phyloP scores from a whole-genome alignment of 768 basidiomycete genomes.

The Pleurotus citrinopileatus region DNA sequence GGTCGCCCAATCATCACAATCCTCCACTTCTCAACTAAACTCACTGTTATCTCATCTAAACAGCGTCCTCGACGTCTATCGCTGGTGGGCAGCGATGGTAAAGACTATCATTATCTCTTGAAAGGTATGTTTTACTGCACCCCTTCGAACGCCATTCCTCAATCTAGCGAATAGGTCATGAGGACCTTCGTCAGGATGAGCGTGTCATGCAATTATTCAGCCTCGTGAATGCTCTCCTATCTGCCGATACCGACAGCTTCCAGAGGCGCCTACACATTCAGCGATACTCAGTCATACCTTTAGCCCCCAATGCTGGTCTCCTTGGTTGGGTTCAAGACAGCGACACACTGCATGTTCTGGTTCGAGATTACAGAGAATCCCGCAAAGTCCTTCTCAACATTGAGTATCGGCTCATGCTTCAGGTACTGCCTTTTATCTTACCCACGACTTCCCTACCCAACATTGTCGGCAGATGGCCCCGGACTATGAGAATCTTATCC shows the following conservation, averaged over 20 bases:
- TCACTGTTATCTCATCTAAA: slow-evolving; percentile 94
- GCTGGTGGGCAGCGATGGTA: slow-evolving; percentile 86
- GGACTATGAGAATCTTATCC: slow-evolving; percentile 91
- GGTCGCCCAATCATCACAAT: slow-evolving; percentile 84
- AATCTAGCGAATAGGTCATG: slow-evolving; percentile 66
- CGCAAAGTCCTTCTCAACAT: slow-evolving; percentile 96
- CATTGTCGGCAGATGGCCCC: slow-evolving; percentile 99
- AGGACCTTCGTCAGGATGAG: slow-evolving; percentile 98
- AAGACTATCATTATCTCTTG: slow-evolving; percentile 87
- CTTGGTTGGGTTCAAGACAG: slow-evolving; percentile 95
- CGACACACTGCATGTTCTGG: slow-evolving; percentile 93
- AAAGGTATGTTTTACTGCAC: slow-evolving; percentile 58
- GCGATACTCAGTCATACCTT: slow-evolving; percentile 86
- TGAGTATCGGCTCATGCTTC: slow-evolving; percentile 97
- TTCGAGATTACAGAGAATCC: slow-evolving; percentile 94
- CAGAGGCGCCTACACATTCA: slow-evolving; percentile 95
- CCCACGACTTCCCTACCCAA: too few relatives aligned
- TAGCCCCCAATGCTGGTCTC: slow-evolving; percentile 94
- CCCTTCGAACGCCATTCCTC: not conserved
- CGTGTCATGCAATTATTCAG: slow-evolving; percentile 99
- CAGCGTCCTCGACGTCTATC: slow-evolving; percentile 90
- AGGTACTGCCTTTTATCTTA: too few relatives aligned
- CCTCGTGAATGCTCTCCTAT: slow-evolving; percentile 91
- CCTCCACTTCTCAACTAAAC: slow-evolving; percentile 79
- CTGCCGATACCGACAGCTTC: slow-evolving; percentile 92